A percentile compares a stretch with the other conserved stretches of the same genome.
Evolutionary conservation across 129 eudicot species (phyloP).

Genomic region (Calendula officinalis): DNA sequence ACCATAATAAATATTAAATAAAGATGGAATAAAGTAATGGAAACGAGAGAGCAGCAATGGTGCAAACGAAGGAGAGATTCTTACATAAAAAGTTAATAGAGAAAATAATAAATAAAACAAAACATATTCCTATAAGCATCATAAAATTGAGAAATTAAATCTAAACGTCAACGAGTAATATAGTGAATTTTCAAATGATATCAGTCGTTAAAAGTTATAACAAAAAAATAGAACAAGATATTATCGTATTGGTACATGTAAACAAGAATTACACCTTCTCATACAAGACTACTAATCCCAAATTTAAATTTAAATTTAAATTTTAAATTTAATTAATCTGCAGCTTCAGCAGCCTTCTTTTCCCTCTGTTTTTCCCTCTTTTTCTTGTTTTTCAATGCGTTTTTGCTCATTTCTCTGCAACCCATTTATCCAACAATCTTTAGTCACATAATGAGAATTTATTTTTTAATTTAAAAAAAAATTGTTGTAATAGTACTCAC

Average conservation of each 20-base stretch:
- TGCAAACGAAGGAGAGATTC: background rate
- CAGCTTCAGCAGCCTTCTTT: constrained; percentile 80
- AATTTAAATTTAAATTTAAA: no score
- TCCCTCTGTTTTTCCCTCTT: constrained; percentile 90
- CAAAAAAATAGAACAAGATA: no score
- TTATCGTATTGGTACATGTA: constrained; percentile 10
- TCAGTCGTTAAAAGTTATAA: no score
- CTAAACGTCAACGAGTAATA: no score
- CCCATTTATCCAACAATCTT: constrained; percentile 10
- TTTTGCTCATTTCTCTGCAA: constrained; percentile 77
- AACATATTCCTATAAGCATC: background rate
- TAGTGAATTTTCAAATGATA: no score
- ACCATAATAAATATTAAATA: background rate
- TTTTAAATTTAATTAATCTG: constrained; percentile 17
- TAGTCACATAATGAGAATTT: background rate
- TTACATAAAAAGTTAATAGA: no score
- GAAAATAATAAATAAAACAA: no score
- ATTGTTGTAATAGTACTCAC: constrained; percentile 44
- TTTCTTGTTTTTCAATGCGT: constrained; percentile 89
- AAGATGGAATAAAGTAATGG: background rate
- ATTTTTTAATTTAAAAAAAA: background rate
- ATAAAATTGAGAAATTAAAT: background rate
- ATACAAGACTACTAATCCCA: constrained; percentile 5
- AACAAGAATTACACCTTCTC: constrained; percentile 11
- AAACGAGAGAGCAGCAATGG: background rate